Conservation (phyloP, 2,329 filamentous ascomycete species). For the Ophiostoma ulmi region DNA sequence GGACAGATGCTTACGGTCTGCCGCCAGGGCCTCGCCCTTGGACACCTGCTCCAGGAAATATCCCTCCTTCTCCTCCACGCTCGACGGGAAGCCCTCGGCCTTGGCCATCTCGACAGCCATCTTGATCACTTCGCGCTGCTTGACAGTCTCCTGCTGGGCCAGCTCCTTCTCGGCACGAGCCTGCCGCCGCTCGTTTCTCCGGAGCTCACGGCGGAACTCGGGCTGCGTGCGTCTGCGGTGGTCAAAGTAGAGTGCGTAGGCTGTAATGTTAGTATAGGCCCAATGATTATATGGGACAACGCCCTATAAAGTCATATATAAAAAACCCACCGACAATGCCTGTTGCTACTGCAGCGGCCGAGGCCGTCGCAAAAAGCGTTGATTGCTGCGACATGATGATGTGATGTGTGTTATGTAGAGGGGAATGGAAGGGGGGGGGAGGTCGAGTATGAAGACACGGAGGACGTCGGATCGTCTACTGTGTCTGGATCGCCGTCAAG, state of each 20-base stretch:
- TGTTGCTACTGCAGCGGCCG: slow-evolving; percentile 56
- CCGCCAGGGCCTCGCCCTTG: slow-evolving; percentile 74
- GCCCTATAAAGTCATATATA: no score
- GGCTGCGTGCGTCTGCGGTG: slow-evolving; percentile 58
- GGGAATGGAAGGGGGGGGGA: neutral
- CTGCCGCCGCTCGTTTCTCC: slow-evolving; percentile 70
- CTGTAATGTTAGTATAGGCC: slow-evolving; percentile 34
- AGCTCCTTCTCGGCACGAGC: slow-evolving; percentile 67
- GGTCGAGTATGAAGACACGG: slow-evolving; percentile 7
- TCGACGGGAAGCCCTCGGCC: slow-evolving; percentile 84
- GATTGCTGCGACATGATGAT: slow-evolving; percentile 53
- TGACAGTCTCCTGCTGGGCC: slow-evolving; percentile 58
- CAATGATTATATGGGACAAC: no score
- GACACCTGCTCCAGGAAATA: slow-evolving; percentile 98
- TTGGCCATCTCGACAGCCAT: slow-evolving; percentile 72
- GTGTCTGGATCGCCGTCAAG: neutral
- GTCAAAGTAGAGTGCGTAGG: slow-evolving; percentile 65
- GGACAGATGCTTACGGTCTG: slow-evolving; percentile 60
- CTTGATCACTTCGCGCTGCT: slow-evolving; percentile 70
- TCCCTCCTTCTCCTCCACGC: slow-evolving; percentile 86
- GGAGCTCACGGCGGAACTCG: slow-evolving; percentile 62
- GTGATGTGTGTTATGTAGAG: slow-evolving; percentile 15
- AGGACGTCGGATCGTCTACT: neutral
- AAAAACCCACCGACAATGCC: slow-evolving; percentile 52
- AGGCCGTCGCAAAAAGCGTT: slow-evolving; percentile 55